Percentiles rank a stretch among this genome's conserved stretches.
These are phyloP conservation scores for Cyberlindnera lachancei DNA, from an alignment of 805 yeast species.

Conservation along the genomic window DNA sequence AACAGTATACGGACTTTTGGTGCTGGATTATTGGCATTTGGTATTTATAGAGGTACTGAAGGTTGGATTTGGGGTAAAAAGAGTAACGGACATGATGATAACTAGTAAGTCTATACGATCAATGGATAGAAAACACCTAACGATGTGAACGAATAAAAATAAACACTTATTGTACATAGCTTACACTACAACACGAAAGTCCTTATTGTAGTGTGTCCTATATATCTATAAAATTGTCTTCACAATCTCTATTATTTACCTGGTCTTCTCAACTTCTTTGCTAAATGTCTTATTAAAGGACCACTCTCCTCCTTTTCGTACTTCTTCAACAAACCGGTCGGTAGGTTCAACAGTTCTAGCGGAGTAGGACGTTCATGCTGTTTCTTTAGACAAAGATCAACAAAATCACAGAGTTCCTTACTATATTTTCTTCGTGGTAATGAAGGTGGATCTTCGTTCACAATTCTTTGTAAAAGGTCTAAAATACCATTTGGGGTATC, in stretches of 20 bases:
- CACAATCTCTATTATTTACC: not conserved
- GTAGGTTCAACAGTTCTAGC: slow-evolving; percentile 47
- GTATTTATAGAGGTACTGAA: slow-evolving; percentile 57
- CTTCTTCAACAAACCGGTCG: slow-evolving; percentile 23
- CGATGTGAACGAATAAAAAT: not conserved
- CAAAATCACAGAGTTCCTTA: slow-evolving; percentile 55
- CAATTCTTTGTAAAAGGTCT: slow-evolving; percentile 86
- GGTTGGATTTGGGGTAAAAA: slow-evolving; percentile 50
- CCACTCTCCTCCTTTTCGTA: slow-evolving; percentile 27
- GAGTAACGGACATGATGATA: slow-evolving; percentile 14
- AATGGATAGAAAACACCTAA: not conserved
- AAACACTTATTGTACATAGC: not conserved
- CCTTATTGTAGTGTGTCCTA: not conserved
- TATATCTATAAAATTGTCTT: too few species aligned
- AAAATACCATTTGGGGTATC: slow-evolving; percentile 77
- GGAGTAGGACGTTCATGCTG: slow-evolving; percentile 66
- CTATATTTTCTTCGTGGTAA: slow-evolving; percentile 37
- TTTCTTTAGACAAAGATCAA: slow-evolving; percentile 68
- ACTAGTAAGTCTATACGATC: not conserved
- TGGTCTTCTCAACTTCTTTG: slow-evolving; percentile 26
- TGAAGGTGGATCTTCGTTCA: slow-evolving; percentile 84
- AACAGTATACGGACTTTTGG: slow-evolving; percentile 46
- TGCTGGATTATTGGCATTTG: slow-evolving; percentile 44
- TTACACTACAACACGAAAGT: not conserved
- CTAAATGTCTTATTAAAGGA: slow-evolving; percentile 34